Conservation (phyloP, 2,329 filamentous ascomycete genomes). For the Trichoderma aggressivum region DNA sequence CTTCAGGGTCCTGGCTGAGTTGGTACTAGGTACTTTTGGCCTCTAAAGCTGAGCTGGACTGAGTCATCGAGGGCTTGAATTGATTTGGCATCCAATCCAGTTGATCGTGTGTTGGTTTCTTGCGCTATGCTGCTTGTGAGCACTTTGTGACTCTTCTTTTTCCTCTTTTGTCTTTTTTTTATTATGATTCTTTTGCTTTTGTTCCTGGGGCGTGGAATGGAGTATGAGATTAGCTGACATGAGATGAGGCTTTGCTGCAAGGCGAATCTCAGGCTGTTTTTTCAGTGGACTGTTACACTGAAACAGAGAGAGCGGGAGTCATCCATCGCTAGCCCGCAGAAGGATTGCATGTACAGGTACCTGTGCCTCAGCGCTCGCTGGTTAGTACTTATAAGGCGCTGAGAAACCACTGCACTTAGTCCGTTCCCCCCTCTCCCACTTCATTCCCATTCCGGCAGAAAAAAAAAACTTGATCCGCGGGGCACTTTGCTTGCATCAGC, state of each 20-base stretch:
- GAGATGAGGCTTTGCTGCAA: neutral
- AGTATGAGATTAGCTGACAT: neutral
- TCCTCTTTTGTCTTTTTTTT: neutral
- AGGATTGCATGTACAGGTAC: neutral
- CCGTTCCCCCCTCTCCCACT: neutral
- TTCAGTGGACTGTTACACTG: neutral
- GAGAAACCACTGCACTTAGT: neutral
- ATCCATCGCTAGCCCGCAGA: neutral
- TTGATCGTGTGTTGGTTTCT: no score
- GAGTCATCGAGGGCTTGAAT: neutral
- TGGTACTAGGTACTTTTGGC: neutral
- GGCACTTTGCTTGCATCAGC: neutral
- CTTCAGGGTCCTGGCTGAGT: neutral
- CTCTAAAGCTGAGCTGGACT: neutral
- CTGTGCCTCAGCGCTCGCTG: neutral
- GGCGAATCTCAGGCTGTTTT: neutral
- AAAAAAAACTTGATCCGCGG: conserved; percentile 6
- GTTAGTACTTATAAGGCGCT: conserved; percentile 9
- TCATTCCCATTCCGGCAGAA: conserved; percentile 7
- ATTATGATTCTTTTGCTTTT: neutral
- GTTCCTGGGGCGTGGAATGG: neutral
- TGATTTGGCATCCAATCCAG: neutral
- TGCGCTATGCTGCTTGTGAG: neutral
- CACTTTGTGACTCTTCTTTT: neutral
- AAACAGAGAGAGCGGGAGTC: neutral